phyloP scores from a whole-genome alignment of 2,329 filamentous ascomycete species.

The Neocatenulostroma microsporum region DNA sequence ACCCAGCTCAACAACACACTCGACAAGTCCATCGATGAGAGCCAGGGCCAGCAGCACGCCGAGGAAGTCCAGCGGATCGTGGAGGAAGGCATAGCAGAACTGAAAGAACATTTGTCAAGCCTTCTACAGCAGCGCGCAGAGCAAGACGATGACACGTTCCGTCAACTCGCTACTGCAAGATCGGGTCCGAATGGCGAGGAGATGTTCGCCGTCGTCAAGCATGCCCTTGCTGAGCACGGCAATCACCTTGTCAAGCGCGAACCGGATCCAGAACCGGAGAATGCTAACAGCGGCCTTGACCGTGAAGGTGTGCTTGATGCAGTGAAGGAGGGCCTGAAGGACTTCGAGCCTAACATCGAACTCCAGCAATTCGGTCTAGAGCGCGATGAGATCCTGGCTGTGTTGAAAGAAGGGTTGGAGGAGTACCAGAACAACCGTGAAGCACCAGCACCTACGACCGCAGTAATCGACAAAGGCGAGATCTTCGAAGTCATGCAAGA shows the following conservation, averaged over 20 bases:
- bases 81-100: constrained; percentile 68
- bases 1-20: constrained; percentile 23
- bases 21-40: constrained; percentile 37
- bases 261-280: constrained; percentile 19
- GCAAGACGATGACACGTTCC: constrained; percentile 28
- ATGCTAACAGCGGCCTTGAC: constrained; percentile 32
- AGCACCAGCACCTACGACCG: constrained; percentile 38
- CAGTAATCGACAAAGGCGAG: constrained; percentile 68
- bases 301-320: constrained; percentile 76
- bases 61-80: constrained; percentile 71
- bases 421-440: constrained; percentile 54
- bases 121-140: constrained; percentile 68
- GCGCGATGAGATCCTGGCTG: constrained; percentile 79
- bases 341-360: constrained; percentile 87
- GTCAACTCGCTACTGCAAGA: constrained; percentile 36
- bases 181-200: constrained; percentile 54
- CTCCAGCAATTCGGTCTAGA: constrained; percentile 85
- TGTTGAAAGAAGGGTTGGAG: constrained; percentile 75
- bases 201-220: constrained; percentile 75
- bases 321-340: constrained; percentile 85
- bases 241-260: constrained; percentile 31
- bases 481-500: constrained; percentile 80
- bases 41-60: constrained; percentile 40
- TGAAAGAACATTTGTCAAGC: constrained; percentile 76
- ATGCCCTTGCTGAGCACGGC: constrained; percentile 60